These are phyloP conservation scores for Symbiotaphrina buchneri DNA, from an alignment of 495 filamentous ascomycete genomes.

Conservation along the genomic window DNA sequence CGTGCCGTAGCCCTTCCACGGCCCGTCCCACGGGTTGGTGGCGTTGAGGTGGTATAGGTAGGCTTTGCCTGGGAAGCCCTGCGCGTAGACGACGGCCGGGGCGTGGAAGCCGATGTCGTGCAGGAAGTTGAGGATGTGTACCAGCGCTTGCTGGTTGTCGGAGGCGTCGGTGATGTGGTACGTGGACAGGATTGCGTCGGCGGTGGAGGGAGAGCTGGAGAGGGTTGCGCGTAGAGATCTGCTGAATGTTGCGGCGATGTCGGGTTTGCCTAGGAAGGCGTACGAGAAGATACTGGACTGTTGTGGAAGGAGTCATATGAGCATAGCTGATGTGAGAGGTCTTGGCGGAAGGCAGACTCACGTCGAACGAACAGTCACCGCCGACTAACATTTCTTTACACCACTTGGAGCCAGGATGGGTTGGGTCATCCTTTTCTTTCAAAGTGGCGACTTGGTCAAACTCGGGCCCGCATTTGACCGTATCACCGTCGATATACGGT, in stretches of 20 bases:
- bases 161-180: slow-evolving; percentile 12
- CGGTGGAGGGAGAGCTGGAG: slow-evolving; percentile 6
- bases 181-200: slow-evolving; percentile 11
- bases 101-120: slow-evolving; percentile 19
- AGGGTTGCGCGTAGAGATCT: slow-evolving; percentile 9
- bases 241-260: slow-evolving; percentile 14
- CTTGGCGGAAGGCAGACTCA: too few species aligned
- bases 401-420: too few species aligned
- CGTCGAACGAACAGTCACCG: too few species aligned
- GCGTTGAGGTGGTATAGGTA: slow-evolving; percentile 26
- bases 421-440: too few species aligned
- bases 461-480: too few species aligned
- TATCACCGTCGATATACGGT: too few species aligned
- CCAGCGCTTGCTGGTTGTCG: slow-evolving; percentile 13
- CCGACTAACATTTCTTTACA: too few species aligned
- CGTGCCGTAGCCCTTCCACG: slow-evolving; percentile 16
- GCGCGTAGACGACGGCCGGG: slow-evolving; percentile 13
- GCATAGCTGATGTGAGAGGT: too few species aligned
- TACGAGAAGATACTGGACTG: too few species aligned
- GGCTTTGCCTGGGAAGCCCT: slow-evolving; percentile 16
- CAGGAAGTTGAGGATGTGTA: slow-evolving; percentile 14
- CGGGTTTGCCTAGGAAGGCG: too few species aligned
- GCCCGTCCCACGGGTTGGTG: slow-evolving; percentile 23
- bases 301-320: too few species aligned
- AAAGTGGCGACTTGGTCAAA: too few species aligned